Evolutionary conservation across 345 rosid genomes (phyloP), one percentile per base, ranked within the genome.

Genomic region (Lepidium didymum): DNA sequence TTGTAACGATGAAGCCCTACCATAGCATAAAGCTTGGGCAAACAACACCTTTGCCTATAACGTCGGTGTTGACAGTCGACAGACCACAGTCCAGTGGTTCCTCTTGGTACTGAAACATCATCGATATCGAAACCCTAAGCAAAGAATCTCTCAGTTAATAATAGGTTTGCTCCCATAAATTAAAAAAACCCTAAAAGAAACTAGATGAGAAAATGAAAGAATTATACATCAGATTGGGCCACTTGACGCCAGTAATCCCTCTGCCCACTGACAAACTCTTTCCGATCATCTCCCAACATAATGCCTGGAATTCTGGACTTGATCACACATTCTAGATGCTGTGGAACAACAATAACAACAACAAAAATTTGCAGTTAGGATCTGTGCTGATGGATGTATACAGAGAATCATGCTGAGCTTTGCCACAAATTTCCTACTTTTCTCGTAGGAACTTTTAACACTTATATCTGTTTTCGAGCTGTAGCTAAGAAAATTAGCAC

Each of bases 301-400:
- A 95, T 76, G 69, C 96, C 96, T 2, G 97, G 99, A 64, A 91
- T 95, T 81, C 82, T 89, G 69, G 97, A 83, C 75, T 95, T 95
- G 87, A 95, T 95, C 53, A 95, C 99, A 73, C 77, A 86, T 79
- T 91, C 99, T 82, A 95, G 83, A 83, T 95, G 99, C 99, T 94
- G 96, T 35, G 34, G 68, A 73, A 71, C 40, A 70, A 31, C 7
- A 60, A 61, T 25, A 59, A 25, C n/a, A 76, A 27, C 7, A 60
- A 61, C 33, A 60, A 27, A 21, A 52, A 31, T 56, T 67, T 42
- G 34, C 38, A 13, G 23, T 73, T 31, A 69, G 68, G 23, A 57
- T 74, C 35, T 13, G 25, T 35, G 49, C 52, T 49, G 44, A 49
- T 47, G 40, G 36, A 46, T n/a, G 14, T 38, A 58, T 35, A 54